Evolutionary conservation across 352 stramenopile species (phyloP).

Genomic region (Globisporangium solare): DNA sequence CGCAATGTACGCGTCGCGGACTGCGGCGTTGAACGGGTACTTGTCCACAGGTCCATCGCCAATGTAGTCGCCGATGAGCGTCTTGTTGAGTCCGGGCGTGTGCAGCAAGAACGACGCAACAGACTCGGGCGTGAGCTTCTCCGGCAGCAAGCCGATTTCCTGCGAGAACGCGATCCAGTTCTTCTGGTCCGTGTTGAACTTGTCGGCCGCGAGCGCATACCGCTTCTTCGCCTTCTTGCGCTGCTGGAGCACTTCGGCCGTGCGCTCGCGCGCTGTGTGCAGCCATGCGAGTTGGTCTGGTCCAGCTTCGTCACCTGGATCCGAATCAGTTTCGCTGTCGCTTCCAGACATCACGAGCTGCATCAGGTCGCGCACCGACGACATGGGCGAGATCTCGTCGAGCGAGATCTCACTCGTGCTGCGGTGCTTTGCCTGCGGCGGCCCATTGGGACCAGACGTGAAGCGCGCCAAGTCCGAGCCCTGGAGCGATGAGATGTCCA

Average conservation of each 20-base stretch:
- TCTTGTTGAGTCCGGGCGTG: constrained; percentile 91
- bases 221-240: constrained; percentile 90
- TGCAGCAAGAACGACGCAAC: constrained; percentile 93
- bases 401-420: constrained; percentile 45
- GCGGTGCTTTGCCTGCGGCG: constrained; percentile 9
- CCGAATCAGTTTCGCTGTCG: constrained; percentile 70
- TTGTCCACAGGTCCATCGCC: constrained; percentile 93
- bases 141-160: constrained; percentile 80
- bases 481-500: constrained; percentile 41
- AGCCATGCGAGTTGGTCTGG: constrained; percentile 69
- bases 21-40: constrained; percentile 93
- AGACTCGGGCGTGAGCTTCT: constrained; percentile 76
- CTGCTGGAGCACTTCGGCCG: constrained; percentile 86
- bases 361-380: constrained; percentile 79
- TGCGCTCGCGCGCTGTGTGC: constrained; percentile 80
- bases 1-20: constrained; percentile 81
- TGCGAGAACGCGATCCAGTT: constrained; percentile 90
- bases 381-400: constrained; percentile 82
- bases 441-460: constrained; percentile 27
- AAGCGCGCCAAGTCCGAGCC: constrained; percentile 69
- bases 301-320: constrained; percentile 26
- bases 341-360: constrained; percentile 76
- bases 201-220: constrained; percentile 84
- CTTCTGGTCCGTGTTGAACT: constrained; percentile 95
- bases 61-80: constrained; percentile 95